Percentiles rank a stretch among this genome's conserved stretches.
Conservation (phyloP, 1,139 yeast genomes). For the Geotrichum macrosporum region DNA sequence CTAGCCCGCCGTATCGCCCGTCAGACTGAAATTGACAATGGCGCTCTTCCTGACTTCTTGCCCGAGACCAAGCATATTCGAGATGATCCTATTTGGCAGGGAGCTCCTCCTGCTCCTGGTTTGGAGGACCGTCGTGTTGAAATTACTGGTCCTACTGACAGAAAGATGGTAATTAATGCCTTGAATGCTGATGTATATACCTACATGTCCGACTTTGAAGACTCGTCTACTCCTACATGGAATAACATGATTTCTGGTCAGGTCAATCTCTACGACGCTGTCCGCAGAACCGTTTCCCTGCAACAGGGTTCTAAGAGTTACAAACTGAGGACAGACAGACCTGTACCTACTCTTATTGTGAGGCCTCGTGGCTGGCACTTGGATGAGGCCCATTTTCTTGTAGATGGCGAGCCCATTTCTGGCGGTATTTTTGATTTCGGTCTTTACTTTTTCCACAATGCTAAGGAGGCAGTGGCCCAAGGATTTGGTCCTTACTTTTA, state of each 20-base stretch:
- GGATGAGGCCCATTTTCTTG: constrained; percentile 63
- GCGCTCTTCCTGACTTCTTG: constrained; percentile 63
- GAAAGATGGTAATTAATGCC: constrained; percentile 93
- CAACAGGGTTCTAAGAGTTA: constrained; percentile 54
- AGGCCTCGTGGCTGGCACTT: constrained; percentile 89
- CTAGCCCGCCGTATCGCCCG: constrained; percentile 55
- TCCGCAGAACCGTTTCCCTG: constrained; percentile 63
- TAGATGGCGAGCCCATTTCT: constrained; percentile 71
- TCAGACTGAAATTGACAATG: constrained; percentile 59
- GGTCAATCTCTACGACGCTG: constrained; percentile 84
- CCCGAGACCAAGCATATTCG: constrained; percentile 69
- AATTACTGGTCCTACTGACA: constrained; percentile 57
- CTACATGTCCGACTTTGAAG: constrained; percentile 94
- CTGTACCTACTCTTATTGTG: constrained; percentile 70
- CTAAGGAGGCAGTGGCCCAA: constrained; percentile 52
- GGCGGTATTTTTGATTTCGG: constrained; percentile 79
- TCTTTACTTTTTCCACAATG: constrained; percentile 69
- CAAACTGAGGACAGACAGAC: constrained; percentile 46
- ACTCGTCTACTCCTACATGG: constrained; percentile 96
- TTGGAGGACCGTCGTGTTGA: constrained; percentile 63
- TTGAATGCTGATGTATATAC: constrained; percentile 84
- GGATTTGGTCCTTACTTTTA: constrained; percentile 77
- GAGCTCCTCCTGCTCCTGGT: constrained; percentile 72
- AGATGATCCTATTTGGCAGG: constrained; percentile 73
- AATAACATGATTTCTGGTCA: constrained; percentile 81